Evolutionary conservation across 768 basidiomycete species (phyloP), one percentile per base, ranked within the genome.

Genomic region (Lentinula lateritia): DNA sequence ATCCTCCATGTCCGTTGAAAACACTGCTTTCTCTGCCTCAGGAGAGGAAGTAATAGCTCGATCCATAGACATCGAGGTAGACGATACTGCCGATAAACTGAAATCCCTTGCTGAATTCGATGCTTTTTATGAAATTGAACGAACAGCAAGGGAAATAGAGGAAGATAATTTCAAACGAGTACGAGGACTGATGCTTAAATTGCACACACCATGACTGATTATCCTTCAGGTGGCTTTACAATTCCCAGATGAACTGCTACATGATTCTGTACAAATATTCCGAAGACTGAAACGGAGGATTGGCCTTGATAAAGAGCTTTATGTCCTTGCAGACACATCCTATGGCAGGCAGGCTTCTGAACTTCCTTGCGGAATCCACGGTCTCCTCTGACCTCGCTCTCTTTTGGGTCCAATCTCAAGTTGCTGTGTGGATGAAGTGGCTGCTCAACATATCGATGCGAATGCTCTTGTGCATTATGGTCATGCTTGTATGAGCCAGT

Each of bases 361-460:
- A 36, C 2, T 52, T 35, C 12, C 32, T 60, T 18, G 34, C 20
- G 9, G 38, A 36, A 52, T 41, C 42, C 28, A 16, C 45, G 16
- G 59, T 41, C 59, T 52, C 35, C 43, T 58, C 36, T 52, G 54
- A 35, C 50, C 23, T 59, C 9, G 45, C 15, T 54, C 42, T 41
- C 39, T 32, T 52, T 59, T 39, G 58, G 36, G 15, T 58, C 36
- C n/a, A 41, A 52, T 20, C 56, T 50, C 43, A 68, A 95, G 95
- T 68, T 99, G 97, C 68, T 98, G 97, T 70, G 93, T 96, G 2
- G 97, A 99, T 68, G 93, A 98, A 66, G 90, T 98, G 5, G 90
- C 95, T 5, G 95, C 96, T 3, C 89, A 94, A 67, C 97, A 99
- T 69, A 87, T 95, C 50, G 87, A 95, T 64, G 93, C 95, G 0